Evolutionary conservation across 305 asterid genomes (phyloP), one percentile per base, ranked within the genome.

Genomic region (Rubia tinctorum): DNA sequence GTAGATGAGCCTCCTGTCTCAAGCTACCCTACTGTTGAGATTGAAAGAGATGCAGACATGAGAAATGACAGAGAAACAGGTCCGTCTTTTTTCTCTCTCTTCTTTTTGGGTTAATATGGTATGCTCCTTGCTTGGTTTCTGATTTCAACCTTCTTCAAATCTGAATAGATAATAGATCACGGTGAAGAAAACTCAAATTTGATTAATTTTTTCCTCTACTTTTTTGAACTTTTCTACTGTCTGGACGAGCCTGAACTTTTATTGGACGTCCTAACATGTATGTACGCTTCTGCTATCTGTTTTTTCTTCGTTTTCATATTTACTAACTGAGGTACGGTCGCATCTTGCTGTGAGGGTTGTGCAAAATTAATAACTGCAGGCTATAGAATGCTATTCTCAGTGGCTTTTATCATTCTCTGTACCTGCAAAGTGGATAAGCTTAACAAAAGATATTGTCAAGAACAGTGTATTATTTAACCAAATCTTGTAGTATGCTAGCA

Each of bases 1-100:
- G 97, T 88, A 70, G 85, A 90, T 78, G 97, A 88, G 86, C 89
- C 90, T 79, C 93, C 91, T 70, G 93, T 88, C 69, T 86, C 93
- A 25, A 90, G 95, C 81, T 82, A 86, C 82, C 89, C 89, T 71
- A 88, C 90, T 40, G 80, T 87, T 75, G 81, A 81, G 83, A 85
- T 88, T 81, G 92, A 83, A 66, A 88, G 85, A 75, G 96, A 84
- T 64, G 69, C 53, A 18, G 83, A 79, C 49, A 75, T 76, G 63
- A 80, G 79, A 72, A 86, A 84, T 59, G 75, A 61, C 77, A 71
- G 69, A 59, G 71, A 53, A 66, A 47, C 76, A 40, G 77, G 72
- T 80, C 58, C 49, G 76, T 72, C 49, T 4, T 51, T 23, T 37
- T 7, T 27, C 17, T 65, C 34, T 6, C 20, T 51, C 66, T 65